These are phyloP conservation scores for Penicillium manginii DNA, from an alignment of 495 filamentous ascomycete genomes.

Conservation along the genomic window DNA sequence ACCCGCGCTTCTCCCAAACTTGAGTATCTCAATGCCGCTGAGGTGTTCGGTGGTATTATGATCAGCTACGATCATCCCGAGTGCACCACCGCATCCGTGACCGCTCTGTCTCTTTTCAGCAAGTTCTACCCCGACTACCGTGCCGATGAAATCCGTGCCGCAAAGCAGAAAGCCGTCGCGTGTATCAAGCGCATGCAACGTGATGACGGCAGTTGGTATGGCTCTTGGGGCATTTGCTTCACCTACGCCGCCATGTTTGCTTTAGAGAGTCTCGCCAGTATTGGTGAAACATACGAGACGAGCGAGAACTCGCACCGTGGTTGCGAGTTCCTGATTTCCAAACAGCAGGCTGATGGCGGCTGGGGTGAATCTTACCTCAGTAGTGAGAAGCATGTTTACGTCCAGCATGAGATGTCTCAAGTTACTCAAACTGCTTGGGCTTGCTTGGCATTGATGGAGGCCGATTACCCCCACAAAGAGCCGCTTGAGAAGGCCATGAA, in stretches of 20 bases:
- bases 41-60: slow-evolving; percentile 98
- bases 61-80: slow-evolving; percentile 97
- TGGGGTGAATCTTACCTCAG: slow-evolving; percentile 96
- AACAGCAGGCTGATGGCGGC: slow-evolving; percentile 85
- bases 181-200: slow-evolving; percentile 83
- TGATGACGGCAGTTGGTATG: slow-evolving; percentile 92
- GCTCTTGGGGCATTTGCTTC: slow-evolving; percentile 96
- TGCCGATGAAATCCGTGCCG: slow-evolving; percentile 69
- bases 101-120: slow-evolving; percentile 79
- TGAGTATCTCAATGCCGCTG: slow-evolving; percentile 89
- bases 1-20: slow-evolving; percentile 75
- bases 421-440: slow-evolving; percentile 96
- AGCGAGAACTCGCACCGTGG: slow-evolving; percentile 70
- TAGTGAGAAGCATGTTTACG: slow-evolving; percentile 63
- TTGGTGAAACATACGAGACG: slow-evolving; percentile 79
- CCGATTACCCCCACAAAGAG: slow-evolving; percentile 75
- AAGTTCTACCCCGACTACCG: slow-evolving; percentile 82
- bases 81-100: slow-evolving; percentile 96
- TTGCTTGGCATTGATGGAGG: slow-evolving; percentile 80
- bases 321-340: slow-evolving; percentile 82
- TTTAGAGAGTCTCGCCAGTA: slow-evolving; percentile 77
- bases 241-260: slow-evolving; percentile 97
- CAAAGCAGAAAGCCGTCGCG: slow-evolving; percentile 69
- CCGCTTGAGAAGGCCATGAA: slow-evolving; percentile 75
- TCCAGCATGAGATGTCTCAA: slow-evolving; percentile 67